Evolutionary conservation across 345 rosid species (phyloP).

Genomic region (Aethionema arabicum): DNA sequence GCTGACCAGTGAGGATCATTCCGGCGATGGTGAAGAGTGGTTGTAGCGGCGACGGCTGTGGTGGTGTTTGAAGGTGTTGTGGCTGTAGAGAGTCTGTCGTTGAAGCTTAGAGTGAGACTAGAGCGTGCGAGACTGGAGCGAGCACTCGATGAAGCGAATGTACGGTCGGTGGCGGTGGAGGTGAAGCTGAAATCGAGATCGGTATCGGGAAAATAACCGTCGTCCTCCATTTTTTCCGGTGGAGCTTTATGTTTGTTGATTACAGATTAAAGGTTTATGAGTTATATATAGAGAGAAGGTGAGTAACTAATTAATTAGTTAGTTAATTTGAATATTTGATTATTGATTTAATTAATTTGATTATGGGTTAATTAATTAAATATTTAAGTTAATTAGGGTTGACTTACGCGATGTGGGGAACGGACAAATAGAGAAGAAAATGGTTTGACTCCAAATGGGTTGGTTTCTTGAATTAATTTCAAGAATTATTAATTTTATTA

Average conservation of each 20-base stretch:
- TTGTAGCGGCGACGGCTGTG: constrained; percentile 26
- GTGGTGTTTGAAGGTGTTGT: constrained; percentile 31
- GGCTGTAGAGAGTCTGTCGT: constrained; percentile 54
- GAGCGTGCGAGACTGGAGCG: constrained; percentile 63
- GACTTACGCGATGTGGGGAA: constrained; percentile 26
- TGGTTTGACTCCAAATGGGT: constrained; percentile 28
- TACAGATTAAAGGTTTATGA: constrained; percentile 3
- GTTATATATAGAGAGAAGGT: constrained; percentile 11
- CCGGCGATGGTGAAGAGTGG: constrained; percentile 50
- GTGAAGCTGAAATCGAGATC: constrained; percentile 67
- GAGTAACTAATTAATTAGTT: constrained; percentile 5
- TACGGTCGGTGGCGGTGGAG: constrained; percentile 56
- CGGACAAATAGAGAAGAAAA: constrained; percentile 27
- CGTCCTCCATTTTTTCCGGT: constrained; percentile 42
- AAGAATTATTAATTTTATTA: not conserved
- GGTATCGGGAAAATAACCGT: constrained; percentile 38
- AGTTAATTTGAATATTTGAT: not conserved
- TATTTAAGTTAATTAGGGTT: constrained; percentile 28
- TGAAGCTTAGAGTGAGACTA: constrained; percentile 66
- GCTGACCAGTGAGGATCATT: constrained; percentile 66
- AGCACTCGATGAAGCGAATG: constrained; percentile 58
- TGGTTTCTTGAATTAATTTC: constrained; percentile 11
- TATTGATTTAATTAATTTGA: not conserved
- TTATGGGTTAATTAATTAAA: not conserved
- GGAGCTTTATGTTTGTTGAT: not conserved